phyloP scores from a whole-genome alignment of 768 basidiomycete genomes.

The Thelephora ganbajun region DNA sequence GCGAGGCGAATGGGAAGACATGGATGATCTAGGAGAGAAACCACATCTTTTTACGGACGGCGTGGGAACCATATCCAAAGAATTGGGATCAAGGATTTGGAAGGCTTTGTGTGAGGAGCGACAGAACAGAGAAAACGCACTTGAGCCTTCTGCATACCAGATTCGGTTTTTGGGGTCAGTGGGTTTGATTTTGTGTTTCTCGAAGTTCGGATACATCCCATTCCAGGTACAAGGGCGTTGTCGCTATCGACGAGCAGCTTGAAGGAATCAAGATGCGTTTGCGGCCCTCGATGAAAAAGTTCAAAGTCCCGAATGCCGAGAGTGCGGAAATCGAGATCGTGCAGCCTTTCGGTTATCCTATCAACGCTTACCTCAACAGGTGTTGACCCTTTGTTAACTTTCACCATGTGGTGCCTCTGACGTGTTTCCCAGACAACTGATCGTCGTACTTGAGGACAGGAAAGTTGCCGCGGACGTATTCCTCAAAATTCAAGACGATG shows the following conservation, averaged over 20 bases:
- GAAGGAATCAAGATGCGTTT: slow-evolving; percentile 55
- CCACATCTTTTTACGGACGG: slow-evolving; percentile 57
- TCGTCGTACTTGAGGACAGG: slow-evolving; percentile 70
- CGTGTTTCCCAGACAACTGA: slow-evolving; percentile 36
- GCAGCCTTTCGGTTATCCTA: slow-evolving; percentile 43
- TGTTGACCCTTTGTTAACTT: slow-evolving; percentile 14
- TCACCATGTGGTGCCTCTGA: neutral
- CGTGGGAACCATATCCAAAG: slow-evolving; percentile 60
- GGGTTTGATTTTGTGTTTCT: neutral
- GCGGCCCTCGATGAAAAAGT: slow-evolving; percentile 66
- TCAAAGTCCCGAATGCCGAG: slow-evolving; percentile 31
- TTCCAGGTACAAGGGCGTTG: slow-evolving; percentile 57
- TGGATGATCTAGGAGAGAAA: slow-evolving; percentile 38
- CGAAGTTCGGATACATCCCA: neutral
- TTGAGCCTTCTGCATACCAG: slow-evolving; percentile 56
- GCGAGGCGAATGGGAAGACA: slow-evolving; percentile 44
- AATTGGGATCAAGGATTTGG: slow-evolving; percentile 50
- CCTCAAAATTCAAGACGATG: slow-evolving; percentile 42
- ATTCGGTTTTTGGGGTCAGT: slow-evolving; percentile 58
- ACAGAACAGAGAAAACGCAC: slow-evolving; percentile 15
- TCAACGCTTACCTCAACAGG: slow-evolving; percentile 60
- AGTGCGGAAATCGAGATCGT: slow-evolving; percentile 64
- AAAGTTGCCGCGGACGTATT: slow-evolving; percentile 48
- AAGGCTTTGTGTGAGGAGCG: slow-evolving; percentile 31
- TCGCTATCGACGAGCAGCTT: slow-evolving; percentile 44